Evolutionary conservation across 2,329 filamentous ascomycete genomes (phyloP).

Genomic region (Pseudogymnoascus sp.): DNA sequence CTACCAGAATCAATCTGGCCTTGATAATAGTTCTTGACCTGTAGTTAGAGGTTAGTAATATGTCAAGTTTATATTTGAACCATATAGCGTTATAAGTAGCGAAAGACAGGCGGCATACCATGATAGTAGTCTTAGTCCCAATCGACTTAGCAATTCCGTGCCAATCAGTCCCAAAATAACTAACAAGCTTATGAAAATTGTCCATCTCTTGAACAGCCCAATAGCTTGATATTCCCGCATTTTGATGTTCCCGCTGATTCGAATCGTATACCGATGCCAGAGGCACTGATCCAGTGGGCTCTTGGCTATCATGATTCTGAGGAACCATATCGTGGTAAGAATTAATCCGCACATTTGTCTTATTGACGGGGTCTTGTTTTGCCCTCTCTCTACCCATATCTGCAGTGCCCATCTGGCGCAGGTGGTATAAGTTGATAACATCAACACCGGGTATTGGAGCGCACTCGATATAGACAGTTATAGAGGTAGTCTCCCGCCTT

Average conservation of each 20-base stretch:
- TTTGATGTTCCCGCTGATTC: not conserved
- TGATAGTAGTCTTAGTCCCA: too few relatives aligned
- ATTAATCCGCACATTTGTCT: not conserved
- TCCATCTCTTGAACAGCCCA: constrained; percentile 74
- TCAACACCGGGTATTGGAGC: constrained; percentile 18
- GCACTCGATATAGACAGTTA: constrained; percentile 26
- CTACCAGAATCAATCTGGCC: too few relatives aligned
- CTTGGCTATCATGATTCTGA: not conserved
- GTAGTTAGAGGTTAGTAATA: too few relatives aligned
- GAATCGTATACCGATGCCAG: not conserved
- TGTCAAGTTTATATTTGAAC: too few relatives aligned
- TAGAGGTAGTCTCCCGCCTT: constrained; percentile 22
- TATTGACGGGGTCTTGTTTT: too few relatives aligned
- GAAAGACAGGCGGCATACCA: too few relatives aligned
- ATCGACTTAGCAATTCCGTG: too few relatives aligned
- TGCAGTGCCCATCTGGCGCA: not conserved
- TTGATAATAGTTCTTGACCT: too few relatives aligned
- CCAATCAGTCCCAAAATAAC: too few relatives aligned
- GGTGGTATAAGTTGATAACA: constrained; percentile 18
- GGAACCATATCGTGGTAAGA: not conserved
- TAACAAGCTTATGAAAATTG: too few relatives aligned
- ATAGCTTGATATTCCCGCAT: constrained; percentile 59
- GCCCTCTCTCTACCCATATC: too few relatives aligned
- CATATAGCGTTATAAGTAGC: too few relatives aligned
- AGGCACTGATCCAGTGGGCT: not conserved